Conservation (phyloP, 106 monocot genomes). For the Triglochin maritima region DNA sequence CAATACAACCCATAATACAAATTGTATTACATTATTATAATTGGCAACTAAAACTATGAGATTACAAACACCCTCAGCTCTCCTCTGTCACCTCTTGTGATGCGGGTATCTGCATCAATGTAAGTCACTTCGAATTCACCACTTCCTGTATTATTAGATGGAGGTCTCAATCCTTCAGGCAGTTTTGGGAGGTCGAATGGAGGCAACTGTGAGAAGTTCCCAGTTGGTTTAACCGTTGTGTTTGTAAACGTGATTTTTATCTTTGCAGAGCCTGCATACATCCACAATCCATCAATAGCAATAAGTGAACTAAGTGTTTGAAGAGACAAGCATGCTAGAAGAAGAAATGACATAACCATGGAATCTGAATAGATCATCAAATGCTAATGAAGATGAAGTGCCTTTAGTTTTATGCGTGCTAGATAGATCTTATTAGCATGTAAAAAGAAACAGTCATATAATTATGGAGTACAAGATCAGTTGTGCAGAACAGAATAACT, state of each 20-base stretch:
- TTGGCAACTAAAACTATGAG: conserved; percentile 13
- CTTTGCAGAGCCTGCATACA: conserved; percentile 40
- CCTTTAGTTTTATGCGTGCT: too few relatives aligned
- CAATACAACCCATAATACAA: too few relatives aligned
- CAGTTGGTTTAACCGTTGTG: conserved; percentile 63
- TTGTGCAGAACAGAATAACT: too few relatives aligned
- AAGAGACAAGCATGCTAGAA: too few relatives aligned
- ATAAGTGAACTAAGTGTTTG: too few relatives aligned
- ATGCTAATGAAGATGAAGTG: too few relatives aligned
- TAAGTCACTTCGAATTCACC: conserved; percentile 91
- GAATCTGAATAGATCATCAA: too few relatives aligned
- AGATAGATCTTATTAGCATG: too few relatives aligned
- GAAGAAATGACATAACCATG: too few relatives aligned
- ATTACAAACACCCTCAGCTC: conserved; percentile 93
- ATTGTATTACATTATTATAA: too few relatives aligned
- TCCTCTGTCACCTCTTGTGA: conserved; percentile 82
- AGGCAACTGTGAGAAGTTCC: conserved; percentile 74
- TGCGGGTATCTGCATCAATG: conserved; percentile 48
- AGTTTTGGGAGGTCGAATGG: conserved; percentile 65
- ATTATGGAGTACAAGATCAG: too few relatives aligned
- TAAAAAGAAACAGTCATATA: too few relatives aligned
- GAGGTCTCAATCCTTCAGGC: conserved; percentile 55
- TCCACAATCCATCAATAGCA: neutral
- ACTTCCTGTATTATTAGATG: conserved; percentile 46
- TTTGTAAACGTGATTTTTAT: conserved; percentile 78